phyloP scores from a whole-genome alignment of 2,329 filamentous ascomycete species.

The Ascosphaera apis region DNA sequence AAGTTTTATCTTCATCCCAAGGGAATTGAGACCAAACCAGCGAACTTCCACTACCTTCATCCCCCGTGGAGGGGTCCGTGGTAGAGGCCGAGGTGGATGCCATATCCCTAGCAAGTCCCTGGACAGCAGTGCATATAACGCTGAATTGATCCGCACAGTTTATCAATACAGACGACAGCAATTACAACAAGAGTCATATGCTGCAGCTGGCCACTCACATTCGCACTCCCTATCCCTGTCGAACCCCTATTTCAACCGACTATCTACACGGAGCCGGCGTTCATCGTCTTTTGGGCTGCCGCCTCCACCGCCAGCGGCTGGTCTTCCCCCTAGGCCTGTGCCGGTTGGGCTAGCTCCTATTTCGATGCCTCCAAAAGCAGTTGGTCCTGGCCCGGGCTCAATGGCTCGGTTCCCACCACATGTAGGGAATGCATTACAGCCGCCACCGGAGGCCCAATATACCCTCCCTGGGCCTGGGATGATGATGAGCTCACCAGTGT shows the following conservation, averaged over 20 bases:
- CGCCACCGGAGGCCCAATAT: too few species aligned
- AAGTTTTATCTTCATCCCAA: slow-evolving; percentile 94
- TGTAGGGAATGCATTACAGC: slow-evolving; percentile 13
- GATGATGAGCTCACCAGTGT: too few species aligned
- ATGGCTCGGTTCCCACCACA: slow-evolving; percentile 1
- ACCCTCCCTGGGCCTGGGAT: too few species aligned
- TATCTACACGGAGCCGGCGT: background rate
- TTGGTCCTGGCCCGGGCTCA: slow-evolving; percentile 7
- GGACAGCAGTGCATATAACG: background rate
- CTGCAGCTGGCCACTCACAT: background rate
- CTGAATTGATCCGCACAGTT: background rate
- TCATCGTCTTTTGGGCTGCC: background rate
- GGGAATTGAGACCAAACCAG: slow-evolving; percentile 80
- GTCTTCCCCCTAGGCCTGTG: too few species aligned
- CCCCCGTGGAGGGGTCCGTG: slow-evolving; percentile 18
- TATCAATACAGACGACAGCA: background rate
- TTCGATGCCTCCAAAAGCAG: slow-evolving; percentile 12
- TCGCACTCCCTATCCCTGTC: background rate
- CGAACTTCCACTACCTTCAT: slow-evolving; percentile 32
- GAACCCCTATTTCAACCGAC: background rate
- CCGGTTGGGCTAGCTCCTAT: slow-evolving; percentile 60
- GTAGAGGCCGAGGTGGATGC: slow-evolving; percentile 40
- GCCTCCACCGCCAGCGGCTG: slow-evolving; percentile 33
- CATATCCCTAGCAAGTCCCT: background rate
- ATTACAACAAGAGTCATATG: background rate